Evolutionary conservation across 2,329 filamentous ascomycete genomes (phyloP).

Genomic region (Claviceps africana): DNA sequence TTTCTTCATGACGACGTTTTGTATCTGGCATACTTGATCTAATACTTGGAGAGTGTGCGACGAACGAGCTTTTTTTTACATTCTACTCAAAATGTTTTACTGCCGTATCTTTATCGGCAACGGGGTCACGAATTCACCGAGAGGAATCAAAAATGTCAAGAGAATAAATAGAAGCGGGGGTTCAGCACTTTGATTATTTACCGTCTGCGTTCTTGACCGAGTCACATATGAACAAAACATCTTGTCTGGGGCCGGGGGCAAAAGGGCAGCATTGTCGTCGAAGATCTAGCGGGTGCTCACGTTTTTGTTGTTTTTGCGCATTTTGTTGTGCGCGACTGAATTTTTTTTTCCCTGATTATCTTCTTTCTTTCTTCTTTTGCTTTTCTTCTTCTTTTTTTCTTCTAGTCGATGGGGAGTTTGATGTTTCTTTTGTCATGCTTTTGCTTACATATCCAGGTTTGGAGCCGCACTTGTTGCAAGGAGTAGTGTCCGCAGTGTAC

Average conservation of each 20-base stretch:
- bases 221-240: constrained; percentile 20
- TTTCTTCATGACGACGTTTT: neutral
- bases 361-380: too few relatives aligned
- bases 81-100: constrained; percentile 17
- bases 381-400: constrained; percentile 12
- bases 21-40: constrained; percentile 9
- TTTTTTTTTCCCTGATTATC: too few relatives aligned
- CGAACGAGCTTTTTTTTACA: constrained; percentile 1
- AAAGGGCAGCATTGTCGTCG: constrained; percentile 19
- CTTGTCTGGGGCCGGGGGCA: constrained; percentile 11
- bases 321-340: neutral
- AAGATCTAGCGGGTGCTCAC: constrained; percentile 21
- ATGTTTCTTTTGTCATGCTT: neutral
- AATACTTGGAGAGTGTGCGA: constrained; percentile 10
- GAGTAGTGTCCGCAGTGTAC: constrained; percentile 14
- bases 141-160: constrained; percentile 26
- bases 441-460: neutral
- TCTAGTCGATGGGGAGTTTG: neutral
- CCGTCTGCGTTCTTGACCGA: constrained; percentile 22
- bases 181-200: constrained; percentile 13
- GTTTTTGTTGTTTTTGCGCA: neutral
- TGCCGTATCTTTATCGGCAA: constrained; percentile 13
- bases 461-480: constrained; percentile 7
- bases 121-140: constrained; percentile 34
- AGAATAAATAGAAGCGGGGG: constrained; percentile 32